Conservation (phyloP, 805 yeast genomes). For the Sugiyamaella marilandica region DNA sequence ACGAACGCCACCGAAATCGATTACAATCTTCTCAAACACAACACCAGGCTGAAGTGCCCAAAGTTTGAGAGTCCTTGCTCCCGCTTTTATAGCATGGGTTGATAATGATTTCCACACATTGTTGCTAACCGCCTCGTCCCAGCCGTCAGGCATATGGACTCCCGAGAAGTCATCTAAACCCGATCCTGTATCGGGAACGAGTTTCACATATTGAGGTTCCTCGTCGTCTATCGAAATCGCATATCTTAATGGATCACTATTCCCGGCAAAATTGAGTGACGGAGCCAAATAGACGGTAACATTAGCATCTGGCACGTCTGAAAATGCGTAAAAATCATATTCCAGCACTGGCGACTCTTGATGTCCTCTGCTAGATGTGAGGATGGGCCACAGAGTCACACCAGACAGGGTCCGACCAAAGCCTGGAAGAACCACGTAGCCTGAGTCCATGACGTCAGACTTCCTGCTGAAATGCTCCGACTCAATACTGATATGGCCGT, state of each 20-base stretch:
- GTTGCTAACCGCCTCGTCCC: slow-evolving; percentile 16
- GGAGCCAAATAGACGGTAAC: slow-evolving; percentile 22
- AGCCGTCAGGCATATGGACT: slow-evolving; percentile 11
- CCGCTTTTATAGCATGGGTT: slow-evolving; percentile 7
- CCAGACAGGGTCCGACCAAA: slow-evolving; percentile 16
- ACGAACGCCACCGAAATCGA: slow-evolving; percentile 17
- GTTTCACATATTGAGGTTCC: slow-evolving; percentile 22
- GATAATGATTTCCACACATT: slow-evolving; percentile 9
- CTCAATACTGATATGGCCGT: slow-evolving; percentile 17
- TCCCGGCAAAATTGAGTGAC: slow-evolving; percentile 23
- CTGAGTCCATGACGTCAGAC: slow-evolving; percentile 1
- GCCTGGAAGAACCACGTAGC: slow-evolving; percentile 10
- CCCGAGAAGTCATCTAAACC: slow-evolving; percentile 1
- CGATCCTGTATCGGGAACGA: slow-evolving; percentile 20
- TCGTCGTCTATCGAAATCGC: slow-evolving; percentile 27
- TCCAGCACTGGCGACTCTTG: slow-evolving; percentile 9
- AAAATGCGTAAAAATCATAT: slow-evolving; percentile 6
- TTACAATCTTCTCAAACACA: slow-evolving; percentile 15
- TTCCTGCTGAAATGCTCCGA: slow-evolving; percentile 10
- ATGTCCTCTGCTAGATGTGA: slow-evolving; percentile 1
- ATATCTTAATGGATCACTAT: slow-evolving; percentile 23
- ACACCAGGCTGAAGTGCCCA: slow-evolving; percentile 18
- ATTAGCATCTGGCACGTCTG: slow-evolving; percentile 15
- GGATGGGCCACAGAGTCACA: slow-evolving; percentile 16
- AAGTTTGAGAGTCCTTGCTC: slow-evolving; percentile 10